Percentiles rank a stretch among this genome's conserved stretches.
Conservation (phyloP, 2,329 filamentous ascomycete species). For the Magnaporthales sp. region DNA sequence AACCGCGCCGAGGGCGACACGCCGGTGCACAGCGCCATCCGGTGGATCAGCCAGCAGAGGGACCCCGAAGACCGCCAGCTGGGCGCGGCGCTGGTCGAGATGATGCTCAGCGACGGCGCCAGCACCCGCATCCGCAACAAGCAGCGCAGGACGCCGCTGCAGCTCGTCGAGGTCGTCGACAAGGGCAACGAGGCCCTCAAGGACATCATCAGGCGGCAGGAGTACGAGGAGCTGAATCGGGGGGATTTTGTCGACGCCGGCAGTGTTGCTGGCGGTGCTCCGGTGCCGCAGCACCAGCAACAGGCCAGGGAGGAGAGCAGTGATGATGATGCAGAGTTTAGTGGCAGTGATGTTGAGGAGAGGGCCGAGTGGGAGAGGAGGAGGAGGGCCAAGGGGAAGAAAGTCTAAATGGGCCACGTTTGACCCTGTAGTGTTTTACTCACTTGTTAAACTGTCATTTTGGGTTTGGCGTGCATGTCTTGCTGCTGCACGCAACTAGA, state of each 20-base stretch:
- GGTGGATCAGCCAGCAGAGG: constrained; percentile 67
- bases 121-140: constrained; percentile 56
- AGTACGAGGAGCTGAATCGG: constrained; percentile 52
- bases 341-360: constrained; percentile 56
- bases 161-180: constrained; percentile 52
- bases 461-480: background rate
- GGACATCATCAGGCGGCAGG: constrained; percentile 58
- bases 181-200: constrained; percentile 56
- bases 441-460: background rate
- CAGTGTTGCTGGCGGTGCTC: constrained; percentile 11
- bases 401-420: constrained; percentile 7
- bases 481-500: background rate
- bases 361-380: constrained; percentile 51
- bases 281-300: constrained; percentile 9
- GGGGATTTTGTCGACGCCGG: constrained; percentile 43
- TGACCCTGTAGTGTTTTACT: background rate
- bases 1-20: constrained; percentile 67
- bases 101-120: constrained; percentile 74
- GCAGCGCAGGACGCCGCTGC: constrained; percentile 60
- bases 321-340: constrained; percentile 48
- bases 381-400: constrained; percentile 31
- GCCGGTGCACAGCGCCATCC: constrained; percentile 69
- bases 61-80: constrained; percentile 35
- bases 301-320: constrained; percentile 13
- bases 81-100: constrained; percentile 60